A percentile compares a stretch with the other conserved stretches of the same genome.
Evolutionary conservation across 345 rosid genomes (phyloP).

Genomic region (Abelmoschus esculentus): DNA sequence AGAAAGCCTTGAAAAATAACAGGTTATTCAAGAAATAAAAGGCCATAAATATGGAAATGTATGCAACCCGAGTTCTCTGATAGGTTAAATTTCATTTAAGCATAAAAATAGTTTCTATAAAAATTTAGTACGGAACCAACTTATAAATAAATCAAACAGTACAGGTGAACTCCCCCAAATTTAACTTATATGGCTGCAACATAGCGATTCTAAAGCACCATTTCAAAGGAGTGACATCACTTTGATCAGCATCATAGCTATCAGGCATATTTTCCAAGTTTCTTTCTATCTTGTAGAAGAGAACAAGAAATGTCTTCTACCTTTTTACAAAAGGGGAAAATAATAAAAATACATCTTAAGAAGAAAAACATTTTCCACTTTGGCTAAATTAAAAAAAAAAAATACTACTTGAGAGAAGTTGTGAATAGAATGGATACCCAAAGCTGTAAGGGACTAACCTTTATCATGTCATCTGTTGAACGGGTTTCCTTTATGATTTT

Average conservation of each 20-base stretch:
- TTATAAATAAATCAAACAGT: neutral
- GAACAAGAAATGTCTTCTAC: neutral
- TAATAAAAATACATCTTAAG: neutral
- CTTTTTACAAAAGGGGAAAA: slow-evolving; percentile 2
- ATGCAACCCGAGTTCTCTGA: neutral
- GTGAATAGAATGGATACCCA: neutral
- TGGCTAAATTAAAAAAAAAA: neutral
- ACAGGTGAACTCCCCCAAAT: neutral
- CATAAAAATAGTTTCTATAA: neutral
- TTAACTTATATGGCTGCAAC: neutral
- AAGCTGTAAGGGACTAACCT: slow-evolving; percentile 38
- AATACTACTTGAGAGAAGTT: neutral
- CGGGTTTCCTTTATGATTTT: slow-evolving; percentile 75
- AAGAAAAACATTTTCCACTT: neutral
- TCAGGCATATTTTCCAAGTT: neutral
- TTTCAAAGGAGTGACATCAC: neutral
- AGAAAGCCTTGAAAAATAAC: neutral
- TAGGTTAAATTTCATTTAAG: slow-evolving; percentile 7
- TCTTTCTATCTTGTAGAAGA: neutral
- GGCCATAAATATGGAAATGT: neutral
- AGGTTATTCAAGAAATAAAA: neutral
- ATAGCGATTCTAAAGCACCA: neutral
- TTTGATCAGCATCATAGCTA: neutral
- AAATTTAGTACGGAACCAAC: neutral
- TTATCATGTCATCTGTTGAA: slow-evolving; percentile 87